These are phyloP conservation scores for Pichia sp. DNA, from an alignment of 1,139 yeast species.

Conservation along the genomic window DNA sequence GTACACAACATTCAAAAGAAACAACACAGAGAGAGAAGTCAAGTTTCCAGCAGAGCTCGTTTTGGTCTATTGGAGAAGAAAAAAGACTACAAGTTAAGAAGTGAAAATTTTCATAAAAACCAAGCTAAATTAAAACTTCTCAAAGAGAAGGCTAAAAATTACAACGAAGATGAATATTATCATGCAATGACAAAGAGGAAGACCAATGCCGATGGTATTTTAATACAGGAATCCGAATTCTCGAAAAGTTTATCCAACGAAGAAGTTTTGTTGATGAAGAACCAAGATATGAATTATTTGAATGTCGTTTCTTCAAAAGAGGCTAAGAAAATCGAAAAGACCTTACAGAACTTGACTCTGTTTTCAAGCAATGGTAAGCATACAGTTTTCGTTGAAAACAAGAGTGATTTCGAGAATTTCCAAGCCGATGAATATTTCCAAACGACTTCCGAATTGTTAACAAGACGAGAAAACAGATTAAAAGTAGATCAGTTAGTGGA, in stretches of 20 bases:
- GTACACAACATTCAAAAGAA: slow-evolving; percentile 91
- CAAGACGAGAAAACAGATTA: slow-evolving; percentile 66
- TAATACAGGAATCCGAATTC: slow-evolving; percentile 54
- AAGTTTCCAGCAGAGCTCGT: slow-evolving; percentile 61
- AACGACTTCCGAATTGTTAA: slow-evolving; percentile 57
- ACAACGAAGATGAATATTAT: slow-evolving; percentile 95
- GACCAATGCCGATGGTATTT: slow-evolving; percentile 60
- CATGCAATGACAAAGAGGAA: slow-evolving; percentile 76
- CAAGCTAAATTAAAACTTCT: slow-evolving; percentile 76
- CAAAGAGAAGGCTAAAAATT: slow-evolving; percentile 58
- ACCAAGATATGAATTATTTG: slow-evolving; percentile 84
- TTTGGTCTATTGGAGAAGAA: slow-evolving; percentile 89
- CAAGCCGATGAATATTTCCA: slow-evolving; percentile 58
- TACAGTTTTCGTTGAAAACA: slow-evolving; percentile 73
- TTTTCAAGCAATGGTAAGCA: slow-evolving; percentile 56
- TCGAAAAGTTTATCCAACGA: slow-evolving; percentile 56
- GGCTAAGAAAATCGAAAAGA: slow-evolving; percentile 51
- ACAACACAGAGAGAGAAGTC: slow-evolving; percentile 92
- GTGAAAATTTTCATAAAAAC: slow-evolving; percentile 81
- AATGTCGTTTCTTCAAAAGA: slow-evolving; percentile 71
- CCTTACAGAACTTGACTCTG: slow-evolving; percentile 46
- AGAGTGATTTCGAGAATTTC: slow-evolving; percentile 47
- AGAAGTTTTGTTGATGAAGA: slow-evolving; percentile 73
- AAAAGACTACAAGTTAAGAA: slow-evolving; percentile 86
- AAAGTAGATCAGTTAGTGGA: slow-evolving; percentile 51